Evolutionary conservation across 1,284 basidiomycete species (phyloP).

Genomic region (Quambalaria eucalypti): DNA sequence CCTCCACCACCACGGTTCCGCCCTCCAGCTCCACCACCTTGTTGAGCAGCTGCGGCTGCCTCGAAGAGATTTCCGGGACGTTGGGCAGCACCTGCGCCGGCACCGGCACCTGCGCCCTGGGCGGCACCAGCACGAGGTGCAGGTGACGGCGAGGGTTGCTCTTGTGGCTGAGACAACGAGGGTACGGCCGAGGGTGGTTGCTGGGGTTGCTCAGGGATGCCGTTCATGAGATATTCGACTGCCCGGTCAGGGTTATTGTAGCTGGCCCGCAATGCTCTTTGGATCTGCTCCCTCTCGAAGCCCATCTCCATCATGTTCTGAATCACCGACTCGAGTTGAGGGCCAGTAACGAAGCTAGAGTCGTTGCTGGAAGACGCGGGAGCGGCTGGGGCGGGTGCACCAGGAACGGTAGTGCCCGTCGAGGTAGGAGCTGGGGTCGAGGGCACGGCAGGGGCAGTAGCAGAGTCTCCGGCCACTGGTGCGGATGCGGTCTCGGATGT

Average conservation of each 20-base stretch:
- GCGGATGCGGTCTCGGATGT: slow-evolving; percentile 1
- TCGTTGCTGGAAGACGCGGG: not conserved
- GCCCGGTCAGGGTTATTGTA: slow-evolving; percentile 98
- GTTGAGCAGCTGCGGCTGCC: slow-evolving; percentile 43
- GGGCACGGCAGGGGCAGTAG: not conserved
- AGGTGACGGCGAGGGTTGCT: slow-evolving; percentile 44
- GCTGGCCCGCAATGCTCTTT: slow-evolving; percentile 78
- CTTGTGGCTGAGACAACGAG: slow-evolving; percentile 20
- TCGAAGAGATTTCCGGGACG: slow-evolving; percentile 48
- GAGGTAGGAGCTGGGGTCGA: slow-evolving; percentile 30
- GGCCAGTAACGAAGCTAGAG: slow-evolving; percentile 18
- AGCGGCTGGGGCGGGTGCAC: slow-evolving; percentile 17
- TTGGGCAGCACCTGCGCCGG: slow-evolving; percentile 20
- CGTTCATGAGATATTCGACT: slow-evolving; percentile 86
- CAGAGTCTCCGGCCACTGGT: slow-evolving; percentile 5
- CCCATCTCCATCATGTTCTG: slow-evolving; percentile 70
- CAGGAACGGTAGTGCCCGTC: slow-evolving; percentile 2
- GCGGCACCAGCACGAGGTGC: slow-evolving; percentile 52
- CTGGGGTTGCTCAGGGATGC: slow-evolving; percentile 12
- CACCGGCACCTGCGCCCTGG: slow-evolving; percentile 46
- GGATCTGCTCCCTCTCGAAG: slow-evolving; percentile 73
- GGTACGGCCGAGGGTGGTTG: slow-evolving; percentile 12
- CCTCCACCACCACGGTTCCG: slow-evolving; percentile 10
- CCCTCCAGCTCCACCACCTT: slow-evolving; percentile 15
- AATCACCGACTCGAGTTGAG: slow-evolving; percentile 38